Evolutionary conservation across 805 yeast species (phyloP), one percentile per base, ranked within the genome.

Genomic region (Teunomyces tritomae): DNA sequence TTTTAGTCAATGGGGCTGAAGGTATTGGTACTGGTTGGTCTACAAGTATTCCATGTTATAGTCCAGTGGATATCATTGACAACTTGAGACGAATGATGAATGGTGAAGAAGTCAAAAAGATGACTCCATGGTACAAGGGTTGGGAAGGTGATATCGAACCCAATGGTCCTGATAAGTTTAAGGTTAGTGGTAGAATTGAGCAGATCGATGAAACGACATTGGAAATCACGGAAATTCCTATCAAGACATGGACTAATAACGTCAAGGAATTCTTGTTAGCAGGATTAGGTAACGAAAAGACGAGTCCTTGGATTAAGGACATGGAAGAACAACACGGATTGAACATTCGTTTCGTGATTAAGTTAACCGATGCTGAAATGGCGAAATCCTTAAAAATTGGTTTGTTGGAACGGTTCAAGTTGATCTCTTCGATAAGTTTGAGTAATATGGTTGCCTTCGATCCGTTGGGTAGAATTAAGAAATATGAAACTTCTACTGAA

Each of bases 21-120:
- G 99, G 99, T 72, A 94, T 94, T 65, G 99, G 99, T 52, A 91
- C 99, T 41, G 99, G 99, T 55, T 94, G 98, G 97, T 88, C 96
- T 54, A 90, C 98, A 1, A 83, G 81, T 51, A 85, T 94, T 53
- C 99, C 99, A 1, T 83, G 88, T 35, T 92, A 80, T 69, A 90
- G 94, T 63, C 99, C 99, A 0, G 58, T 65, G 10, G 98, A 92
- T 61, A 74, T 94, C 50, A 89, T 89, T 24, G 71, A 67, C 2
- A 94, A 94, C 57, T 71, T 94, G 28, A 80, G 82, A 49, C 80
- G 79, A 35, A 62, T 94, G 57, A 83, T 94, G 89, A 72, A 76
- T 14, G 87, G 82, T 8, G 85, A 89, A 58, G 87, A 82, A 30
- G 62, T 82, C 68, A 76, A 71, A 27, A 87, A 85, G 33, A 82